These are phyloP conservation scores for Komagataella pastoris DNA, from an alignment of 805 yeast species.

Conservation along the genomic window DNA sequence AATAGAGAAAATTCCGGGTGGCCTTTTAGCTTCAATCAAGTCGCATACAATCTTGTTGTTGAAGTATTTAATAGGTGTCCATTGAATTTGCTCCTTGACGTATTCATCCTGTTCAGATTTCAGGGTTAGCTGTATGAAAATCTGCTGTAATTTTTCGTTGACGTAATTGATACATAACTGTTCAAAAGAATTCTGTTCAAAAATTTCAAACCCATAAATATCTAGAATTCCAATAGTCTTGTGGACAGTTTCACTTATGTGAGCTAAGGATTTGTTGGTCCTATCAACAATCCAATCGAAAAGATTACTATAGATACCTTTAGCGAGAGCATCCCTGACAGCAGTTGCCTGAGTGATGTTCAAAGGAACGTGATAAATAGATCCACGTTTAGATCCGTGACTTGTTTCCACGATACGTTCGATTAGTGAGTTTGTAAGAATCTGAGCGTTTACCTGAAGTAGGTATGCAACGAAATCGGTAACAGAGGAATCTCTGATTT, in stretches of 20 bases:
- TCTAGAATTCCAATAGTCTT: conserved; percentile 88
- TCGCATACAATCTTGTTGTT: conserved; percentile 96
- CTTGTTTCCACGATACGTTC: conserved; percentile 83
- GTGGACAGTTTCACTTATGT: conserved; percentile 20
- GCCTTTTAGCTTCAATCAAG: conserved; percentile 82
- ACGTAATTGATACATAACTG: conserved; percentile 93
- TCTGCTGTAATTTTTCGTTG: conserved; percentile 91
- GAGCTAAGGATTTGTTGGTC: conserved; percentile 68
- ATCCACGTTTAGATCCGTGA: conserved; percentile 83
- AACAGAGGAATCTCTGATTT: conserved; percentile 76
- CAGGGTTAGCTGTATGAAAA: conserved; percentile 87
- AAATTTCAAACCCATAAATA: conserved; percentile 93
- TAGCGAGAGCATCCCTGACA: conserved; percentile 89
- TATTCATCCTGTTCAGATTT: conserved; percentile 98
- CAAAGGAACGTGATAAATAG: conserved; percentile 87
- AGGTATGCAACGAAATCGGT: conserved; percentile 90
- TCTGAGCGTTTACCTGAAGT: conserved; percentile 61
- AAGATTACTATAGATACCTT: conserved; percentile 81
- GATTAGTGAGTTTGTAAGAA: conserved; percentile 52
- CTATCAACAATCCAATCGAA: conserved; percentile 96
- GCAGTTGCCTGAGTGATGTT: conserved; percentile 90
- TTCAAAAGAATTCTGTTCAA: conserved; percentile 89
- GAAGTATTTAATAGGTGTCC: conserved; percentile 96
- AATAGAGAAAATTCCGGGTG: conserved; percentile 95
- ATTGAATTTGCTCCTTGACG: conserved; percentile 84